Base-by-base conservation (phyloP, 2,329 filamentous ascomycete genomes). In the Septoria petroselini region DNA sequence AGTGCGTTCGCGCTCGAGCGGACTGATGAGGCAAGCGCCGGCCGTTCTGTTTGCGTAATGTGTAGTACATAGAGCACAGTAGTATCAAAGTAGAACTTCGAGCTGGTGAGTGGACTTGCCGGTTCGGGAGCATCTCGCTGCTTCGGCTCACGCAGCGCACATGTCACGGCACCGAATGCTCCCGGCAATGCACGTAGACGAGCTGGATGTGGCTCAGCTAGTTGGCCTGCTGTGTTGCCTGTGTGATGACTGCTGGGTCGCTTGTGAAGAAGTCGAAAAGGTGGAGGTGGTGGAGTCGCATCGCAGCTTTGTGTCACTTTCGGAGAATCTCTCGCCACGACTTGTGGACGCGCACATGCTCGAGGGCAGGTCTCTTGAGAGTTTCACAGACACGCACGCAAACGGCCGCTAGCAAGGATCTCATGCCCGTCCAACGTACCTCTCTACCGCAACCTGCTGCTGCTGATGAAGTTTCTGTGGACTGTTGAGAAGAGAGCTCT, bases 381-480 rank as follows among this genome's bases (percentile, higher is more conserved):
- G 23, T 27, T 27, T 27, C 23, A 9, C 14, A 48, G 40, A 52
- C 49, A 49, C 53, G 53, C 49, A 55, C 49, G 44, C 49, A 44
- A 42, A 41, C 41, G 41, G 41, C 18, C 41, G 30, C 41, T 44
- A 44, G 31, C 41, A 29, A 15, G 41, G 41, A 44, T 34, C 18
- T 27, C 41, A 27, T 44, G 41, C 18, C 31, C 17, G 41, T 21
- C 19, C 19, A n/a, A 18, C 31, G 38, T 12, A 8, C 7, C 12
- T 41, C n/a, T 15, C 23, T 27, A 17, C 18, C 18, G 41, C 27
- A 44, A n/a, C n/a, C 21, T 25, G 39, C 39, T 19, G 29, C n/a
- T 19, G 17, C 15, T 41, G 14, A 30, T 42, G 27, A 17, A 41
- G 39, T 41, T 41, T 41, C 39, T 41, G 39, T 17, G 15, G 17